Base-by-base conservation (phyloP, 1,139 yeast genomes). In the Saccharomycopsis phalli region DNA sequence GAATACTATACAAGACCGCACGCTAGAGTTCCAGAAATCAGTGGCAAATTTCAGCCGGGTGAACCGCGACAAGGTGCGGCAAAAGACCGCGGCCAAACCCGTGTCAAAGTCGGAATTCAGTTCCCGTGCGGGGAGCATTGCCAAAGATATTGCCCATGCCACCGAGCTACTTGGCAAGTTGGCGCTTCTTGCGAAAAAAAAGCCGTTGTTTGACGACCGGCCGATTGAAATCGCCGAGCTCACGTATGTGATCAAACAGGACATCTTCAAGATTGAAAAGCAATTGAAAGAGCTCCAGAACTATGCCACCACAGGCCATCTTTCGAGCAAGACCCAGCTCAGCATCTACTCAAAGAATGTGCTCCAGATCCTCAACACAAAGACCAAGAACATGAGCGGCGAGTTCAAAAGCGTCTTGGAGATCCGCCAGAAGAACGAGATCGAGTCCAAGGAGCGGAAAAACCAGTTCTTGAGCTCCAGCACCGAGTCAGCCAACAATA, bases 191-290 rank as follows among this genome's bases (percentile, higher is more conserved):
- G 96, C 98, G 7, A 84, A 81, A 58, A 68, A 88, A 51, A 88
- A 87, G 58, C 94, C 96, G n/a, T 62, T 91, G 54, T 84, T 91
- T 53, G 95, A 88, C 56, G 98, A 93, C 59, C 79, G 82, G 51
- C 96, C 98, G 1, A 79, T 83, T 23, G 98, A 91, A 57, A 84
- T 93, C 47, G 84, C 91, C 16, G 96, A 91, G 58, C 67, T 93
- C 50, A 87, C 98, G 1, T 84, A 81, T 55, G 82, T 91, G 37
- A 87, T 91, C 54, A 93, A 91, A 56, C 95, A 91, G 58, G 94
- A 87, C 57, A 84, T 93, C 33, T 81, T 88, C 57, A 74, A 79
- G 51, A 78, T 93, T 45, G 95, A 87, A 55, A 81, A 82, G 52
- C 75, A 72, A 50, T 68, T 91, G 50, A 80, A 80, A 50, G 74